A percentile compares a stretch with the other conserved stretches of the same genome.
phyloP scores from a whole-genome alignment of 179 eudicot genomes.

The Beta lomatogona region DNA sequence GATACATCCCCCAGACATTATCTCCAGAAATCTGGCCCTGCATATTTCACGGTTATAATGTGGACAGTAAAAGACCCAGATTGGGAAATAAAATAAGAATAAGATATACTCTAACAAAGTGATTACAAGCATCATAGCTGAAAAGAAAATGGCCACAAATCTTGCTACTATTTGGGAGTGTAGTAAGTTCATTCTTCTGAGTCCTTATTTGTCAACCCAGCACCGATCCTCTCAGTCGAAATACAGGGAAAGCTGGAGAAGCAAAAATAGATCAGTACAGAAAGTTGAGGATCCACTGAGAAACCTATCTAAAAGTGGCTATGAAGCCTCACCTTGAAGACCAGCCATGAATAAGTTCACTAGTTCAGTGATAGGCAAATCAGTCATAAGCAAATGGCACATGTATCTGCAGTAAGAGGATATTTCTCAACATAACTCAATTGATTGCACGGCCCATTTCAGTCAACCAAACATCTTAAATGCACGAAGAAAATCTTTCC shows the following conservation, averaged over 20 bases:
- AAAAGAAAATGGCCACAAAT: not conserved
- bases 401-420: slow-evolving; percentile 12
- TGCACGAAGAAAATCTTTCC: slow-evolving; percentile 24
- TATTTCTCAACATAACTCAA: slow-evolving; percentile 13
- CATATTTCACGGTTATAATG: not conserved
- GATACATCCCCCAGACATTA: not conserved
- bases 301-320: not conserved
- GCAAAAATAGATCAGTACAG: not conserved
- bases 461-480: slow-evolving; percentile 14
- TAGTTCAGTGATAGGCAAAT: not conserved
- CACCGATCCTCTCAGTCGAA: not conserved
- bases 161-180: not conserved
- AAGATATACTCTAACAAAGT: not conserved
- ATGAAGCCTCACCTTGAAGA: slow-evolving; percentile 12
- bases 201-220: not conserved
- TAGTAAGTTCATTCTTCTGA: not conserved
- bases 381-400: slow-evolving; percentile 10
- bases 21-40: not conserved
- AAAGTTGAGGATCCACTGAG: not conserved
- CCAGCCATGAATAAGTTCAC: slow-evolving; percentile 2
- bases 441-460: slow-evolving; percentile 14
- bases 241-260: slow-evolving; percentile 11
- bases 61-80: not conserved
- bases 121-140: slow-evolving; percentile 14
- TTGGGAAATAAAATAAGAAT: not conserved